A percentile compares a stretch with the other conserved stretches of the same genome.
These are phyloP conservation scores for Lepraria neglecta DNA, from an alignment of 495 filamentous ascomycete genomes.

Conservation along the genomic window DNA sequence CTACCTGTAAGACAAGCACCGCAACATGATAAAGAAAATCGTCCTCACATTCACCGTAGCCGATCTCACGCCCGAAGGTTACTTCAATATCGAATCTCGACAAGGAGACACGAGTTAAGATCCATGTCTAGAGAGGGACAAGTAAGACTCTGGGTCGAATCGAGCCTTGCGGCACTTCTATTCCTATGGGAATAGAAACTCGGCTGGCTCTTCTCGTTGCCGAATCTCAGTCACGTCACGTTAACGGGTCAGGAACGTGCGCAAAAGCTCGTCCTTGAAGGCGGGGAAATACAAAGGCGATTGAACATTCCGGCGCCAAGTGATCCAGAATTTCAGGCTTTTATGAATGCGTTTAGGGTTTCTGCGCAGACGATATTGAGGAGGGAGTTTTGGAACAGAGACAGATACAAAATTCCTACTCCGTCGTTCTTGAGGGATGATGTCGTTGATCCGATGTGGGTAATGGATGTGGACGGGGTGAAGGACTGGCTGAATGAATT, in stretches of 20 bases:
- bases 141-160: background rate
- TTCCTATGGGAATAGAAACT: background rate
- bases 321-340: too few relatives aligned
- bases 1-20: background rate
- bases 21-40: background rate
- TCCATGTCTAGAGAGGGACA: background rate
- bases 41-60: background rate
- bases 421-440: background rate
- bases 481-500: background rate
- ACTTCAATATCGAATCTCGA: background rate
- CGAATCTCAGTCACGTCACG: background rate
- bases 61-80: constrained; percentile 1
- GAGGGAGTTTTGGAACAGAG: background rate
- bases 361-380: too few relatives aligned
- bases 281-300: background rate
- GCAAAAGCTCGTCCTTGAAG: background rate
- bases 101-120: background rate
- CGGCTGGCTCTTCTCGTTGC: background rate
- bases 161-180: background rate
- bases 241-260: background rate
- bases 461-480: background rate
- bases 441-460: background rate
- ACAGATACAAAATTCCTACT: background rate
- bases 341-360: too few relatives aligned
- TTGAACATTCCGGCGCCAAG: background rate